phyloP scores from a whole-genome alignment of 805 yeast genomes.

The Myxozyma vanderwaltii region DNA sequence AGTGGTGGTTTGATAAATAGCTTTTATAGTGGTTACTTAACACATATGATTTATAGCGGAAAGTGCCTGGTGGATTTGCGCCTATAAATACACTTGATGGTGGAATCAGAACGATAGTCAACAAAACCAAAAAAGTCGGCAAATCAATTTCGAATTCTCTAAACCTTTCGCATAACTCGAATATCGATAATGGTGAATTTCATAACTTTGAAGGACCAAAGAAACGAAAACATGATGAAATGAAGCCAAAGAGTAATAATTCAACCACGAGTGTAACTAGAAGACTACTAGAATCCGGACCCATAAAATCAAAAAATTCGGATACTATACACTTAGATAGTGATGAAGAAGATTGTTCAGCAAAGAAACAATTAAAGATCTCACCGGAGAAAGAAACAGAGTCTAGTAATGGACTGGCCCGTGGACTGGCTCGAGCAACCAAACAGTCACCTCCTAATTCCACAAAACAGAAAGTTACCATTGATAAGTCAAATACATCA shows the following conservation, averaged over 20 bases:
- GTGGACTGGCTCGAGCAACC: no score
- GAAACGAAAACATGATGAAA: constrained; percentile 17
- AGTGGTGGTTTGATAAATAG: not conserved
- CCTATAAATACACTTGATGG: constrained; percentile 6
- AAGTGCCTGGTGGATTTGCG: not conserved
- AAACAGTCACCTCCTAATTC: no score
- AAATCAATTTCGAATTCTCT: not conserved
- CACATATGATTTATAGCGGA: not conserved
- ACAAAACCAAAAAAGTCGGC: not conserved
- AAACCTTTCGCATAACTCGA: not conserved
- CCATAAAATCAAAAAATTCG: not conserved
- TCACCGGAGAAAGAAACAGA: not conserved
- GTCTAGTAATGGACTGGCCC: no score
- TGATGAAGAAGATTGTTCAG: constrained; percentile 6
- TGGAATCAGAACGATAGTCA: not conserved
- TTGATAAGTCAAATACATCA: not conserved
- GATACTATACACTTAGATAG: constrained; percentile 10
- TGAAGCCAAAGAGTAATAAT: constrained; percentile 1
- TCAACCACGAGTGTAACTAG: not conserved
- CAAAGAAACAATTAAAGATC: not conserved
- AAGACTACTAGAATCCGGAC: not conserved
- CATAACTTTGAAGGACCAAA: constrained; percentile 1
- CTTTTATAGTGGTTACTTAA: no score
- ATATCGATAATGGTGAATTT: not conserved
- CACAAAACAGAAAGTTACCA: no score